Base-by-base conservation (phyloP, 2,329 filamentous ascomycete genomes). In the Aspergillus piperis region DNA sequence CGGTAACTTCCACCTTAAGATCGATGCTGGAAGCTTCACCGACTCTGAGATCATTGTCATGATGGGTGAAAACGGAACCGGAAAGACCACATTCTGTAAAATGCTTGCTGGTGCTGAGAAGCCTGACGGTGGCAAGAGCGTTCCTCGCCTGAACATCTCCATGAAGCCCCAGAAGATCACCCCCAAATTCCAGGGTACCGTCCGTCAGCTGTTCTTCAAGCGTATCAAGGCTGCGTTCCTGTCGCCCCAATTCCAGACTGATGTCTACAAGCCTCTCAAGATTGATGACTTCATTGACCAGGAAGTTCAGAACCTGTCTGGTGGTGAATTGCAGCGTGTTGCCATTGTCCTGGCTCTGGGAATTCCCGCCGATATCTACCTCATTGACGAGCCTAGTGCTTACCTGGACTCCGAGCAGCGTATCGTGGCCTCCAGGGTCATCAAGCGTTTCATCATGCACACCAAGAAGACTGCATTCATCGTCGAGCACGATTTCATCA, bases 141-240 rank as follows among this genome's bases (percentile, higher is more conserved):
- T 99, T 15, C 95, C 95, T 15, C 87, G 91, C 68, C 96, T 99
- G 93, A 92, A 90, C 82, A 96, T 99, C 77, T 93, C 89, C 82
- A 96, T 98, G 92, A 99, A 99, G 85, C 96, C 96, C 19, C 95
- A 99, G 83, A 99, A 96, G 73, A 99, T 99, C 73, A 99, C 93
- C 2, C 95, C 95, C 74, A 99, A 97, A 80, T 99, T 96, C 75
- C 89, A 93, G 67, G 95, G 96, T 65, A 99, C 94, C 41, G 95
- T 99, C 60, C 92, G 95, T 64, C 92, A 97, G 79, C 86, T 99
- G 54, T 98, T 99, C 85, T 96, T 98, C 88, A 99, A 99, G 89
- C 94, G 95, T 83, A 99, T 99, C 81, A 96, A 96, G 85, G 88
- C 92, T 63, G 89, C 94, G 39, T 99, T 99, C 86, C 79, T 99